These are phyloP conservation scores for Collybia mongolica DNA, from an alignment of 768 basidiomycete genomes.

Conservation along the genomic window DNA sequence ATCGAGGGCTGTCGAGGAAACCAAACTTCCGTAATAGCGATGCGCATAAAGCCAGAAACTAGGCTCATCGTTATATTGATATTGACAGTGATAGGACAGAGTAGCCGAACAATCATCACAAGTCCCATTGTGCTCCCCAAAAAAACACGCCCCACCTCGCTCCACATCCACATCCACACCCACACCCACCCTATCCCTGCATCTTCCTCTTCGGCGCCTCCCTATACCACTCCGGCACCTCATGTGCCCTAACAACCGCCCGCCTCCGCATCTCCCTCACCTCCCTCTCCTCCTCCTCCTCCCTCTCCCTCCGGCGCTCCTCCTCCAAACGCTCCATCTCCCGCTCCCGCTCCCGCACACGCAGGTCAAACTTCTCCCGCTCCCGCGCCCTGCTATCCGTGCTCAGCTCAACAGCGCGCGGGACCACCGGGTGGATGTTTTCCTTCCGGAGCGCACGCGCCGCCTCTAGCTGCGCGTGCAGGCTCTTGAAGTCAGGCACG, in stretches of 20 bases:
- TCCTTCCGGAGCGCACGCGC: slow-evolving; percentile 42
- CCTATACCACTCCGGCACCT: slow-evolving; percentile 77
- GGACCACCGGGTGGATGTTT: slow-evolving; percentile 44
- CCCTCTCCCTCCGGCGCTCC: slow-evolving; percentile 42
- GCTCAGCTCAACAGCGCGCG: slow-evolving; percentile 43
- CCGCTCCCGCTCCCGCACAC: slow-evolving; percentile 53
- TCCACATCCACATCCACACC: neutral
- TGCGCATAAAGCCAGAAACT: too few relatives aligned
- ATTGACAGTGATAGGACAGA: too few relatives aligned
- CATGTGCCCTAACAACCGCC: slow-evolving; percentile 67
- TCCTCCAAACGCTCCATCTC: slow-evolving; percentile 49
- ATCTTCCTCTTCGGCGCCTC: slow-evolving; percentile 56
- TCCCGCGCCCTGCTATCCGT: slow-evolving; percentile 61
- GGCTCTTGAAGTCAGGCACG: slow-evolving; percentile 49
- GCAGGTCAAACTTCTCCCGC: slow-evolving; percentile 62
- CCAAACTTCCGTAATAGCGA: too few relatives aligned
- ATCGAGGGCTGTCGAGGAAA: too few relatives aligned
- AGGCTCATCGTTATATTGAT: too few relatives aligned
- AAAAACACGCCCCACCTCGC: too few relatives aligned
- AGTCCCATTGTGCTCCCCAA: too few relatives aligned
- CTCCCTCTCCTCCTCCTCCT: slow-evolving; percentile 59
- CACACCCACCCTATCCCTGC: slow-evolving; percentile 5
- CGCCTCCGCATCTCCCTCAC: slow-evolving; percentile 59
- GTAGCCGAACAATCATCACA: too few relatives aligned
- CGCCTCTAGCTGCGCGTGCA: slow-evolving; percentile 51